Evolutionary conservation across 2,329 filamentous ascomycete species (phyloP).

Genomic region (Zymoseptoria pseudotritici): DNA sequence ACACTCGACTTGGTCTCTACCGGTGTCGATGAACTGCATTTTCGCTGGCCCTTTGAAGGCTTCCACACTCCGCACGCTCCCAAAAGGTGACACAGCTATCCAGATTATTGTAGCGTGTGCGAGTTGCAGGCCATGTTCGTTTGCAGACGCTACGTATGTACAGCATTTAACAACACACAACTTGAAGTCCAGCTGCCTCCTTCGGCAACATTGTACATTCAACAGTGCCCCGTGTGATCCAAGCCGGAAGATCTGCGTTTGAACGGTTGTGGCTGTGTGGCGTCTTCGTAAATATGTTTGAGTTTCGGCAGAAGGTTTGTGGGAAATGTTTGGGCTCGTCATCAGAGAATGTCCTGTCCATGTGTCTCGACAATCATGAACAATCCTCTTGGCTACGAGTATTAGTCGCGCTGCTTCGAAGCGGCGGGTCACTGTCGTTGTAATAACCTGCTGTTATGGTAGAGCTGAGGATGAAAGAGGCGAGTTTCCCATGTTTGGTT

Average conservation of each 20-base stretch:
- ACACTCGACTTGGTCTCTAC: not conserved
- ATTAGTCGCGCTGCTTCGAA: not conserved
- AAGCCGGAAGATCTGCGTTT: not conserved
- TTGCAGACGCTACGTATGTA: no score
- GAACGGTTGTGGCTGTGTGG: not conserved
- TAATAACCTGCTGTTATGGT: not conserved
- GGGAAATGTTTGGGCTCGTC: not conserved
- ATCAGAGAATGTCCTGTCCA: not conserved
- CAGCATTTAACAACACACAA: no score
- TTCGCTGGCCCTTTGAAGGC: no score
- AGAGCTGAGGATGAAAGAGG: not conserved
- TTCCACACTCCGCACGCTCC: not conserved
- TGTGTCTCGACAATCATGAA: not conserved
- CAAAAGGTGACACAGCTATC: not conserved
- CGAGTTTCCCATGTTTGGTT: not conserved
- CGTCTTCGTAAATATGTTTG: not conserved
- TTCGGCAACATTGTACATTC: no score
- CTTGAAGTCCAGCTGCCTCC: no score
- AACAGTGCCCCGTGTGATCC: not conserved
- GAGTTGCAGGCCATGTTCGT: no score
- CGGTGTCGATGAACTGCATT: not conserved
- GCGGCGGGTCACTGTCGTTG: not conserved
- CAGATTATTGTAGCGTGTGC: not conserved
- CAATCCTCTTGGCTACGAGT: not conserved
- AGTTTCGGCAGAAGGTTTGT: not conserved